Percentiles rank a stretch among this genome's conserved stretches.
Evolutionary conservation across 2,329 filamentous ascomycete genomes (phyloP).

Genomic region (Cadophora luteo-olivacea): DNA sequence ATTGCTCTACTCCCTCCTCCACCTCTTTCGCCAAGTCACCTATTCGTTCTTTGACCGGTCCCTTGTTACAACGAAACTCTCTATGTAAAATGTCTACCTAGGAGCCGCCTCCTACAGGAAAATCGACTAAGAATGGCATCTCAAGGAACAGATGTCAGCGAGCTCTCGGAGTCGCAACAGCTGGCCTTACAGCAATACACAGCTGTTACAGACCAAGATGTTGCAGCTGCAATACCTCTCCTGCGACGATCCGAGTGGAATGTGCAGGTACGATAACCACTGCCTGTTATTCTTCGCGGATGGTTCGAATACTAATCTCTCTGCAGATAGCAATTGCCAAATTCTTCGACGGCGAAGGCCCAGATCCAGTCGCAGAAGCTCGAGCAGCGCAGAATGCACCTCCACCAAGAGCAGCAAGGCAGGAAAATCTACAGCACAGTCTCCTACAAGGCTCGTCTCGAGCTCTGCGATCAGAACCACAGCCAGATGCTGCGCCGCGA

Average conservation of each 20-base stretch:
- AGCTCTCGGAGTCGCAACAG: conserved; percentile 52
- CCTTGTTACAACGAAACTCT: not conserved
- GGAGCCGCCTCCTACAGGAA: not conserved
- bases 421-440: conserved; percentile 76
- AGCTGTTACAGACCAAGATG: conserved; percentile 83
- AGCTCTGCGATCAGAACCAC: conserved; percentile 44
- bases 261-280: conserved; percentile 68
- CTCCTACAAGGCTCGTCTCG: conserved; percentile 49
- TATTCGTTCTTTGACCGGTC: no score
- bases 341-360: conserved; percentile 95
- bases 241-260: conserved; percentile 94
- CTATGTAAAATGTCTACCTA: conserved; percentile 11
- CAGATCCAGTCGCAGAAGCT: conserved; percentile 81
- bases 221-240: conserved; percentile 77
- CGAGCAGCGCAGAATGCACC: conserved; percentile 66
- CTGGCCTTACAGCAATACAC: conserved; percentile 87
- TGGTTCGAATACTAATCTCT: not conserved
- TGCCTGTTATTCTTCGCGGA: not conserved
- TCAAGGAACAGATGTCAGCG: conserved; percentile 23
- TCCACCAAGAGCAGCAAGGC: conserved; percentile 66
- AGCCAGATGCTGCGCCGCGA: conserved; percentile 76
- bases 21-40: not conserved
- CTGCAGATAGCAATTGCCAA: conserved; percentile 89
- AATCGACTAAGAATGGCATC: conserved; percentile 15
- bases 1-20: not conserved